Evolutionary conservation across 169 alveolate genomes (phyloP).

Genomic region (Cryptosporidium andersoni): DNA sequence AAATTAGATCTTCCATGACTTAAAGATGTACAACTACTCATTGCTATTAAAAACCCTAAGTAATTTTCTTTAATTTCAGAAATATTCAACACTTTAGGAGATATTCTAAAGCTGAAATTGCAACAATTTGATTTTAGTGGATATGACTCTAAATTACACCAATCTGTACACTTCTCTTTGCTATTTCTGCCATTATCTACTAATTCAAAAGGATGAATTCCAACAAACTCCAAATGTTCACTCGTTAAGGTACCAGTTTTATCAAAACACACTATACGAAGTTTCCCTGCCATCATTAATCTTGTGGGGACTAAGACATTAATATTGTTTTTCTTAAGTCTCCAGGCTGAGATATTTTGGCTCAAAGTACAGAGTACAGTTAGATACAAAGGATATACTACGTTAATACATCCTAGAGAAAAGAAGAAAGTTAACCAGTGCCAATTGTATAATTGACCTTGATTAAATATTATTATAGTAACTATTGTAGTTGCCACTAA

Average conservation of each 20-base stretch:
- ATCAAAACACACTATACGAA: constrained; percentile 93
- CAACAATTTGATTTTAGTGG: neutral
- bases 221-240: constrained; percentile 87
- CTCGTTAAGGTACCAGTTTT: constrained; percentile 97
- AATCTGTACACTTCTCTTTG: neutral
- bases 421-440: constrained; percentile 84
- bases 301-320: constrained; percentile 94
- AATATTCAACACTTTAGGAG: neutral
- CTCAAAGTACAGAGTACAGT: constrained; percentile 72
- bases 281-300: constrained; percentile 95
- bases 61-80: constrained; percentile 7
- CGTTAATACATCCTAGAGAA: constrained; percentile 76
- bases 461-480: constrained; percentile 49
- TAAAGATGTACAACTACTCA: constrained; percentile 57
- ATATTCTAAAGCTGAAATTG: neutral
- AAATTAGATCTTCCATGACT: constrained; percentile 41
- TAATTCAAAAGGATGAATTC: constrained; percentile 71
- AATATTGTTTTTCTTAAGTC: constrained; percentile 87
- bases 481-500: constrained; percentile 68
- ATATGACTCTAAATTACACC: neutral
- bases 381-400: constrained; percentile 44
- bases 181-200: neutral
- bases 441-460: constrained; percentile 80
- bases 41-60: constrained; percentile 22
- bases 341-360: constrained; percentile 89